phyloP scores from a whole-genome alignment of 169 alveolate genomes.

The Babesia bigemina region DNA sequence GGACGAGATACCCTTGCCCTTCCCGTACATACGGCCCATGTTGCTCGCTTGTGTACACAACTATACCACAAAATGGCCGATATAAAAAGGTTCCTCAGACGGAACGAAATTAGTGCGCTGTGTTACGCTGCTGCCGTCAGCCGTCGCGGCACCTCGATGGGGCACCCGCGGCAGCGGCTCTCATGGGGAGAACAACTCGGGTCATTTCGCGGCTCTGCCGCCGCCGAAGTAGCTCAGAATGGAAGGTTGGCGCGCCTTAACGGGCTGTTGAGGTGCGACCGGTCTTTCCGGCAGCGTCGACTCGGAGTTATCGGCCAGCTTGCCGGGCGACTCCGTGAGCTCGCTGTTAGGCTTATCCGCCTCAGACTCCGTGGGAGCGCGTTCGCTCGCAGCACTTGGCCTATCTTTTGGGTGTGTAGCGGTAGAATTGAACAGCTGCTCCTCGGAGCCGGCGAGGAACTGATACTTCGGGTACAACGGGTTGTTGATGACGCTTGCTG shows the following conservation, averaged over 20 bases:
- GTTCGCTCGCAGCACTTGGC: background rate
- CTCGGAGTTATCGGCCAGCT: background rate
- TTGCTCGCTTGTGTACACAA: constrained; percentile 11
- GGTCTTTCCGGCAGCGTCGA: background rate
- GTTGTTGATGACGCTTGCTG: constrained; percentile 38
- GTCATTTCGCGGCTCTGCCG: background rate
- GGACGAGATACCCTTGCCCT: constrained; percentile 90
- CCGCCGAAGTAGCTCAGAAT: constrained; percentile 16
- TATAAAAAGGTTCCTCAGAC: constrained; percentile 5
- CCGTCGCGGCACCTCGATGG: constrained; percentile 21
- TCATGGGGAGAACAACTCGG: constrained; percentile 6
- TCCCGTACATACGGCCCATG: constrained; percentile 92
- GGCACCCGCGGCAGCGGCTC: constrained; percentile 9
- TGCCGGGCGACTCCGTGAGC: background rate
- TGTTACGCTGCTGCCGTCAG: background rate
- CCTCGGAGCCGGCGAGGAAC: constrained; percentile 35
- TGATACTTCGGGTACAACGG: constrained; percentile 50
- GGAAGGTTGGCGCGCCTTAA: constrained; percentile 10
- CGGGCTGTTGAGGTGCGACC: background rate
- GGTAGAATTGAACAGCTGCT: constrained; percentile 6
- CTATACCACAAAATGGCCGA: background rate
- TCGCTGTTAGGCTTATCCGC: background rate
- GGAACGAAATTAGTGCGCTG: background rate
- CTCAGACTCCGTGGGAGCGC: too few species aligned
- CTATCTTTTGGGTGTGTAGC: background rate